These are phyloP conservation scores for Pisolithus albus DNA, from an alignment of 768 basidiomycete genomes.

Conservation along the genomic window DNA sequence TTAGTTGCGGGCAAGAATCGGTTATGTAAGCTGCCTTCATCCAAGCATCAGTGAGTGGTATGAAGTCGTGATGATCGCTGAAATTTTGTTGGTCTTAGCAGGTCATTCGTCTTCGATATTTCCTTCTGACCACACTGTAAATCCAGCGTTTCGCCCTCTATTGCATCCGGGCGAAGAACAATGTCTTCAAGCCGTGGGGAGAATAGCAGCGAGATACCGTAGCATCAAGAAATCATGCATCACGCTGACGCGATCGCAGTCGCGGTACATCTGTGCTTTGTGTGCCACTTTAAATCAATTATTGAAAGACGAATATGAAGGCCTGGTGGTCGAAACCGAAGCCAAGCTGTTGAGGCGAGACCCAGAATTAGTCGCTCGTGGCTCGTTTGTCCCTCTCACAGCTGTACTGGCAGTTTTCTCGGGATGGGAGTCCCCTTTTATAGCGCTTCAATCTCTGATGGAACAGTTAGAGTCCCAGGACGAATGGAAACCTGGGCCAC, in stretches of 20 bases:
- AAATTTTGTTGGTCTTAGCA: slow-evolving; percentile 78
- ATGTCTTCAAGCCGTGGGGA: slow-evolving; percentile 72
- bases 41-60: not conserved
- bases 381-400: slow-evolving; percentile 81
- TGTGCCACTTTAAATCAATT: slow-evolving; percentile 68
- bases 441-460: slow-evolving; percentile 59
- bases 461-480: slow-evolving; percentile 50
- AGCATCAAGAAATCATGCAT: slow-evolving; percentile 56
- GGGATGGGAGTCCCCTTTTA: slow-evolving; percentile 83
- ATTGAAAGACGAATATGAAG: slow-evolving; percentile 74
- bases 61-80: slow-evolving; percentile 64
- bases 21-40: not conserved
- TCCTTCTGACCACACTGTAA: slow-evolving; percentile 47
- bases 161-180: slow-evolving; percentile 88
- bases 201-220: slow-evolving; percentile 68
- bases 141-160: slow-evolving; percentile 59
- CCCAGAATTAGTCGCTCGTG: slow-evolving; percentile 66
- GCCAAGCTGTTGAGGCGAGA: slow-evolving; percentile 72
- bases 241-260: slow-evolving; percentile 47
- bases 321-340: slow-evolving; percentile 73
- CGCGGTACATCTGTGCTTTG: slow-evolving; percentile 75
- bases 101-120: slow-evolving; percentile 88
- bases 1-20: not conserved
- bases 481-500: slow-evolving; percentile 58
- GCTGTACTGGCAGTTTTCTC: slow-evolving; percentile 78